These are phyloP conservation scores for Zygnema circumcarinatum DNA, from an alignment of 139 green algal genomes.

Conservation along the genomic window DNA sequence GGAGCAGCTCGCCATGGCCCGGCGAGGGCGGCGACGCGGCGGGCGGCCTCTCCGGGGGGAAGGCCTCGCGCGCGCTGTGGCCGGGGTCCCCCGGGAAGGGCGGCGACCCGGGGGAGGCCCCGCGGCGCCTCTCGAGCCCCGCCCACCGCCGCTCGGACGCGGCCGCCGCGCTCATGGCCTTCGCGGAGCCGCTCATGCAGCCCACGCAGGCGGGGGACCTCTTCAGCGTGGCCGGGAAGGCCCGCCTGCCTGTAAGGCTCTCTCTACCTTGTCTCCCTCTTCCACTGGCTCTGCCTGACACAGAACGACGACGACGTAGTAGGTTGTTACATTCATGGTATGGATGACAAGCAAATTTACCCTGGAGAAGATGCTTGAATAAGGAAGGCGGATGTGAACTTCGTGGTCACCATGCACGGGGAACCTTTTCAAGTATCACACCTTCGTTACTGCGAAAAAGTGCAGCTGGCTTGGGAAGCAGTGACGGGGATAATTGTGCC, in stretches of 20 bases:
- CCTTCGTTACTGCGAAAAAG: too few relatives aligned
- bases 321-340: too few relatives aligned
- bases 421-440: too few relatives aligned
- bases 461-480: too few relatives aligned
- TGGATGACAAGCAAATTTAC: too few relatives aligned
- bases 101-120: not conserved
- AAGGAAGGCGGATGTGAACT: too few relatives aligned
- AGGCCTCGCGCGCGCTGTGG: not conserved
- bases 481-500: too few relatives aligned
- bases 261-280: not conserved
- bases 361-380: too few relatives aligned
- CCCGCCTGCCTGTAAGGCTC: not conserved
- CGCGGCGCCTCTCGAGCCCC: not conserved
- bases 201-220: slow-evolving; percentile 24
- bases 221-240: not conserved
- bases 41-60: not conserved
- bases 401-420: too few relatives aligned
- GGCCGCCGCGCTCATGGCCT: not conserved
- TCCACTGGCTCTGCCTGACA: not conserved
- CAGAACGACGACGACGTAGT: too few relatives aligned
- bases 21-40: not conserved
- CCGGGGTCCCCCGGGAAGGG: not conserved
- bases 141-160: not conserved
- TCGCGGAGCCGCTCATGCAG: not conserved
- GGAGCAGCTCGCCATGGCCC: not conserved